These are phyloP conservation scores for Mortierella polycephala DNA, from an alignment of 371 early-diverging fungal species.

Conservation along the genomic window DNA sequence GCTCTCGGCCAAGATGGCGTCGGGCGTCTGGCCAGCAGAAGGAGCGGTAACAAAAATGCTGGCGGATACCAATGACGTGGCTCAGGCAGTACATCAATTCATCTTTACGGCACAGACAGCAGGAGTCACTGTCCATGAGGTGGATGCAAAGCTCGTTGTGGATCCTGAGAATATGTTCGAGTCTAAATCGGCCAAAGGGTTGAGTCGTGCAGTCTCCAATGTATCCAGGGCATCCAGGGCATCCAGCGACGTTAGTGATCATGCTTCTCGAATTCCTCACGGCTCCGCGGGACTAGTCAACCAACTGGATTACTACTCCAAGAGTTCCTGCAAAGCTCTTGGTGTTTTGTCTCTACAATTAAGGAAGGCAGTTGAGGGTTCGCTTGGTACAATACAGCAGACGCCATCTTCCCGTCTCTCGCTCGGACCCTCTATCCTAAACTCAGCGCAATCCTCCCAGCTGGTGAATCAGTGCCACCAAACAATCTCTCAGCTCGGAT, in stretches of 20 bases:
- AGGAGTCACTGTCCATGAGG: slow-evolving; percentile 68
- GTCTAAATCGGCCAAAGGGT: slow-evolving; percentile 17
- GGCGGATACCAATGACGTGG: slow-evolving; percentile 71
- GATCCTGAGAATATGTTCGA: slow-evolving; percentile 32
- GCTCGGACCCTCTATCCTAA: slow-evolving; percentile 36
- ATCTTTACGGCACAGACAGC: slow-evolving; percentile 78
- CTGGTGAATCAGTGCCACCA: slow-evolving; percentile 52
- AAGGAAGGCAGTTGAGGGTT: slow-evolving; percentile 30
- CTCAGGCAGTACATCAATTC: slow-evolving; percentile 81
- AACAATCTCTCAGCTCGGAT: slow-evolving; percentile 47
- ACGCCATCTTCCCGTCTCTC: slow-evolving; percentile 28
- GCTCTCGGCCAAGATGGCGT: slow-evolving; percentile 84
- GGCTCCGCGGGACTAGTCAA: slow-evolving; percentile 13
- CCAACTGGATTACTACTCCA: slow-evolving; percentile 42
- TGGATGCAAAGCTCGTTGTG: slow-evolving; percentile 58
- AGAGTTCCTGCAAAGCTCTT: slow-evolving; percentile 42
- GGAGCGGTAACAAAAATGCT: slow-evolving; percentile 78
- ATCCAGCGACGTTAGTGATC: slow-evolving; percentile 2
- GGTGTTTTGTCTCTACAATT: slow-evolving; percentile 21
- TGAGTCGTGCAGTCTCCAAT: slow-evolving; percentile 34
- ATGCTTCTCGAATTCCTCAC: slow-evolving; percentile 2
- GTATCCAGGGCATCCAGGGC: slow-evolving; percentile 19
- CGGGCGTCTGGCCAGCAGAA: slow-evolving; percentile 86
- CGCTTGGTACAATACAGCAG: slow-evolving; percentile 8
- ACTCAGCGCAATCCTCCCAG: slow-evolving; percentile 50